Base-by-base conservation (phyloP, 2,329 filamentous ascomycete genomes). In the Pseudopithomyces maydicus region DNA sequence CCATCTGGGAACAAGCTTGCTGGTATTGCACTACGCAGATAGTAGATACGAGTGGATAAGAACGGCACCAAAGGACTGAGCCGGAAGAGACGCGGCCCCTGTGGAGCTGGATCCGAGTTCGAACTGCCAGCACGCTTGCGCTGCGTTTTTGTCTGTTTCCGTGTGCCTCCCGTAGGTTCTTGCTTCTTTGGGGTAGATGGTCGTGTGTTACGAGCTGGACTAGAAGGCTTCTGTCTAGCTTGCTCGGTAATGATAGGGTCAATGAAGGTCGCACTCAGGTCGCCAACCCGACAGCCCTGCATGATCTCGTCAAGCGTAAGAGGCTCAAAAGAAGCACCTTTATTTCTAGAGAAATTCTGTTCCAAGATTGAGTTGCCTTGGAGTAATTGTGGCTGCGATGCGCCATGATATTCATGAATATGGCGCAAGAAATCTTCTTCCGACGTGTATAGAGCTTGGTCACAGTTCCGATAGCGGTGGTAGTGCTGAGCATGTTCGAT, bases 291-390 rank as follows among this genome's bases (percentile, higher is more conserved):
- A 23, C 70, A 73, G 3, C 68, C 69, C 43, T 69, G 68, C 58
- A 71, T 64, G 35, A 69, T 66, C 51, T 74, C 71, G 38, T 73
- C 69, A 49, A 74, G 70, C 26, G 71, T 64, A 3, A 75, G 62
- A n/a, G 71, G 67, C 47, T 74, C 72, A 32, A 75, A 75, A 1
- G 71, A 71, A 19, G 70, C 69, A 8, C 69, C 71, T 42, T 74
- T 74, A 48, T 73, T 74, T 20, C 71, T 66, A 49, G 72, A 72
- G 49, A 71, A 75, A 26, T 68, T 70, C 45, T 74, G 71, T 48
- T 73, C 71, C n/a, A 75, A 64, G 22, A 72, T 54, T 0, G 66
- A 60, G 36, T 57, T 71, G 1, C 64, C 64, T 55, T 66, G 66
- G 11, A 75, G 55, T 6, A 71, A 44, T 12, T 57, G 54, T 15